Conservation (phyloP, 2,329 filamentous ascomycete species). For the Pseudofabraea citricarpa region DNA sequence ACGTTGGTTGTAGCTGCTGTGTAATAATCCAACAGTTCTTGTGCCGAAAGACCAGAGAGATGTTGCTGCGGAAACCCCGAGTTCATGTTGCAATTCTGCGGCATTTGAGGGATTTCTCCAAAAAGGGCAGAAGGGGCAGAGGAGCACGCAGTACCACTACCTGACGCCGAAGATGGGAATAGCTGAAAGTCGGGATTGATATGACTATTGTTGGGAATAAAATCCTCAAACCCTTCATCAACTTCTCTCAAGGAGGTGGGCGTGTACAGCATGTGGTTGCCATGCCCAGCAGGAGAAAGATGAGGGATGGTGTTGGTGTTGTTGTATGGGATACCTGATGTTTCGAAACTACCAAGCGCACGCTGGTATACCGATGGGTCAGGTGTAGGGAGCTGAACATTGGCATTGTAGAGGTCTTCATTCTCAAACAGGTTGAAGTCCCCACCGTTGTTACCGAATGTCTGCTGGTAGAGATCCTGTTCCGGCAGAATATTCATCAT, state of each 20-base stretch:
- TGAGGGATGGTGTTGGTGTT: constrained; percentile 39
- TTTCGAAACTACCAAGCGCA: constrained; percentile 17
- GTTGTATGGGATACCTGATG: constrained; percentile 23
- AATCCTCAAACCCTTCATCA: constrained; percentile 46
- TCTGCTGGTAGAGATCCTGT: constrained; percentile 56
- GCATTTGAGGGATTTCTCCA: constrained; percentile 19
- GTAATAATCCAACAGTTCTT: constrained; percentile 24
- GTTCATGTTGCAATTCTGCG: constrained; percentile 12
- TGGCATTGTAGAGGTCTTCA: constrained; percentile 58
- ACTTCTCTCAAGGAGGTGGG: constrained; percentile 56
- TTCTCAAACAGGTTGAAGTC: constrained; percentile 54
- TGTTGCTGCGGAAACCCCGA: constrained; percentile 6
- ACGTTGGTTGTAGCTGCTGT: constrained; percentile 19
- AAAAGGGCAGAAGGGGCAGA: constrained; percentile 21
- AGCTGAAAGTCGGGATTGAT: constrained; percentile 22
- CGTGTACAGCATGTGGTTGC: constrained; percentile 64
- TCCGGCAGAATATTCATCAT: constrained; percentile 38
- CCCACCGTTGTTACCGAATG: constrained; percentile 32
- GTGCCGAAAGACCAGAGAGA: constrained; percentile 16
- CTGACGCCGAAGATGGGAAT: constrained; percentile 18
- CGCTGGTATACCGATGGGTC: constrained; percentile 34
- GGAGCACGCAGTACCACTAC: constrained; percentile 14
- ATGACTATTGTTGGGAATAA: constrained; percentile 17
- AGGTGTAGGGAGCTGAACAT: constrained; percentile 51
- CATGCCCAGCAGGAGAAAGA: constrained; percentile 65